phyloP scores from a whole-genome alignment of 192 early-diverging fungal genomes.

The Chytriomyces hyalinus region DNA sequence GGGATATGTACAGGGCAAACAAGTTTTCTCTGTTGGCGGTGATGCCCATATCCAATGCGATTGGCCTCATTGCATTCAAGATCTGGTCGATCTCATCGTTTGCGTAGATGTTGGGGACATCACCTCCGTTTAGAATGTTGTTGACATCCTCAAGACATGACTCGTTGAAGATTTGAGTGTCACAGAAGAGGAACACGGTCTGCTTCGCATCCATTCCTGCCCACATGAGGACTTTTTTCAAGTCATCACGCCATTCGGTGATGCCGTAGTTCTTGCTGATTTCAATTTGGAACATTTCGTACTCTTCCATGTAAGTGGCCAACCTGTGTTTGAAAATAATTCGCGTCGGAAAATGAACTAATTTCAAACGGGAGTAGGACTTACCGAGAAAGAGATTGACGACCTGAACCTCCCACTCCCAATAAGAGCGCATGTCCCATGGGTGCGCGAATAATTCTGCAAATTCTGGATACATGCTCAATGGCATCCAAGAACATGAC shows the following conservation, averaged over 20 bases:
- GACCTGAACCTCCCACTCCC: constrained; percentile 67
- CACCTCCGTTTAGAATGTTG: constrained; percentile 68
- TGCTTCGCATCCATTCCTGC: constrained; percentile 64
- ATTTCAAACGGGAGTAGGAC: background rate
- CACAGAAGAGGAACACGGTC: constrained; percentile 65
- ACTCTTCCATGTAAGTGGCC: constrained; percentile 69
- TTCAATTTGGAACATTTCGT: constrained; percentile 69
- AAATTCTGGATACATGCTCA: constrained; percentile 65
- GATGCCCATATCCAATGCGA: constrained; percentile 54
- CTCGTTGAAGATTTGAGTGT: constrained; percentile 66
- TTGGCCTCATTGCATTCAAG: constrained; percentile 59
- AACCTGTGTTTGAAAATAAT: constrained; percentile 40
- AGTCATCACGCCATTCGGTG: constrained; percentile 66
- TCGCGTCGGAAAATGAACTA: background rate
- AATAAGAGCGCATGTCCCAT: constrained; percentile 61
- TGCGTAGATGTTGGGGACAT: constrained; percentile 70
- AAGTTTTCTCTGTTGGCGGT: constrained; percentile 60
- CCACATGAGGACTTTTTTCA: constrained; percentile 62
- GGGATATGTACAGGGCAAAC: constrained; percentile 60
- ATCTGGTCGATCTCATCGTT: constrained; percentile 64
- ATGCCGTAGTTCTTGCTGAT: constrained; percentile 67
- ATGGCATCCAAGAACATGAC: constrained; percentile 71
- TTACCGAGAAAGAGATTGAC: constrained; percentile 54
- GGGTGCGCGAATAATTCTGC: constrained; percentile 63
- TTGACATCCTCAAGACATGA: constrained; percentile 66